A percentile compares a stretch with the other conserved stretches of the same genome.
These are phyloP conservation scores for Corynespora cassiicola DNA, from an alignment of 2,329 filamentous ascomycete genomes.

Conservation along the genomic window DNA sequence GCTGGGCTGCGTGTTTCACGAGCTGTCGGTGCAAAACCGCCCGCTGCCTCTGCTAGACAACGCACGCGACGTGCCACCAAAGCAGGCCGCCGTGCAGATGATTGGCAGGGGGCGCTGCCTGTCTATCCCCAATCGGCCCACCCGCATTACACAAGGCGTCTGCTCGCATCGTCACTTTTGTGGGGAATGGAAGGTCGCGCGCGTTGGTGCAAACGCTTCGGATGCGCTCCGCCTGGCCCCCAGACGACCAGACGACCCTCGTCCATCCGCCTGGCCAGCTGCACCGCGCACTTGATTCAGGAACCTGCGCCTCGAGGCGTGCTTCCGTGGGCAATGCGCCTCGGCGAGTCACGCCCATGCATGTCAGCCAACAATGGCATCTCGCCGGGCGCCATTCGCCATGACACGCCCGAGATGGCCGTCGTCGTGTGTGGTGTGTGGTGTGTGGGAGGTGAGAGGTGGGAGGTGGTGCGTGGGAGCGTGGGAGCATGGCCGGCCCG, in stretches of 20 bases:
- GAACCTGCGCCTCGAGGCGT: slow-evolving; percentile 1
- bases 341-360: slow-evolving; percentile 7
- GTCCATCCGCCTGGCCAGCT: neutral
- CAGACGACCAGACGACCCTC: slow-evolving; percentile 22
- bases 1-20: slow-evolving; percentile 30
- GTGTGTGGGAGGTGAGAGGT: too few species aligned
- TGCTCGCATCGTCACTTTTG: slow-evolving; percentile 43
- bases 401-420: too few species aligned
- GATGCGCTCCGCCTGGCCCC: slow-evolving; percentile 37
- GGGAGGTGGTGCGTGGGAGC: too few species aligned
- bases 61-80: slow-evolving; percentile 42
- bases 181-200: slow-evolving; percentile 36
- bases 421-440: too few species aligned
- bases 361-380: slow-evolving; percentile 15
- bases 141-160: slow-evolving; percentile 26
- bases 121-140: slow-evolving; percentile 24
- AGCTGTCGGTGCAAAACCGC: slow-evolving; percentile 15
- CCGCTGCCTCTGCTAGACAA: slow-evolving; percentile 24
- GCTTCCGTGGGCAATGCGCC: slow-evolving; percentile 15
- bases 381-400: too few species aligned
- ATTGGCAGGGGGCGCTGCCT: slow-evolving; percentile 30
- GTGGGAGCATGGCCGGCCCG: too few species aligned
- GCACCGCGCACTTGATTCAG: too few species aligned
- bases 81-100: too few species aligned
- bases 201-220: slow-evolving; percentile 27